These are phyloP conservation scores for Lipomyces starkeyi DNA, from an alignment of 805 yeast species.

Conservation along the genomic window DNA sequence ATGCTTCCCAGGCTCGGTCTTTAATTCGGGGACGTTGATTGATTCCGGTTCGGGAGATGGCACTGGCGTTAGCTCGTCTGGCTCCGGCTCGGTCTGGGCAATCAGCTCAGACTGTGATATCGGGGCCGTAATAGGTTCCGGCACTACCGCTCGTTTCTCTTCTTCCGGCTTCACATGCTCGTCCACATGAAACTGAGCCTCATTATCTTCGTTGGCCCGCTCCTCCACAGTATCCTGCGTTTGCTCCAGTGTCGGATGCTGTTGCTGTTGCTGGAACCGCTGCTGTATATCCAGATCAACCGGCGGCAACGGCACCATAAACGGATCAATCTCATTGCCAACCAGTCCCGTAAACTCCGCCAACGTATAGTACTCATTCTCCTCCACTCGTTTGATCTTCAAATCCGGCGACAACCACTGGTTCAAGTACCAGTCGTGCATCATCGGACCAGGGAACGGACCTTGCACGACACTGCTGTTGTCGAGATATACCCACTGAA, in stretches of 20 bases:
- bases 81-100: constrained; percentile 1
- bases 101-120: background rate
- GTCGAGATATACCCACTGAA: constrained; percentile 73
- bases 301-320: constrained; percentile 60
- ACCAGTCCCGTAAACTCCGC: constrained; percentile 58
- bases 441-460: constrained; percentile 72
- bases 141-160: constrained; percentile 2
- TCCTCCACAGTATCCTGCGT: background rate
- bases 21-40: background rate
- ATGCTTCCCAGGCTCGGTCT: background rate
- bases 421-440: constrained; percentile 78
- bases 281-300: constrained; percentile 13
- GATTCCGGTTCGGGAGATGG: constrained; percentile 17
- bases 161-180: constrained; percentile 7
- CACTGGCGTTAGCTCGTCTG: constrained; percentile 8
- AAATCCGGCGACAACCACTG: constrained; percentile 64
- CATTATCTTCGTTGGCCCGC: constrained; percentile 8
- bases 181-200: constrained; percentile 10
- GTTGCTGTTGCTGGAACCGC: constrained; percentile 6
- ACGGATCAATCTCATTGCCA: constrained; percentile 63
- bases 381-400: constrained; percentile 64
- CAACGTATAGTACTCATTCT: constrained; percentile 56
- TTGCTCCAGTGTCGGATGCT: constrained; percentile 2
- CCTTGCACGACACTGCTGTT: constrained; percentile 76
- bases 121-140: constrained; percentile 11